These are phyloP conservation scores for Drechslera avenae DNA, from an alignment of 2,329 filamentous ascomycete genomes.

Conservation along the genomic window DNA sequence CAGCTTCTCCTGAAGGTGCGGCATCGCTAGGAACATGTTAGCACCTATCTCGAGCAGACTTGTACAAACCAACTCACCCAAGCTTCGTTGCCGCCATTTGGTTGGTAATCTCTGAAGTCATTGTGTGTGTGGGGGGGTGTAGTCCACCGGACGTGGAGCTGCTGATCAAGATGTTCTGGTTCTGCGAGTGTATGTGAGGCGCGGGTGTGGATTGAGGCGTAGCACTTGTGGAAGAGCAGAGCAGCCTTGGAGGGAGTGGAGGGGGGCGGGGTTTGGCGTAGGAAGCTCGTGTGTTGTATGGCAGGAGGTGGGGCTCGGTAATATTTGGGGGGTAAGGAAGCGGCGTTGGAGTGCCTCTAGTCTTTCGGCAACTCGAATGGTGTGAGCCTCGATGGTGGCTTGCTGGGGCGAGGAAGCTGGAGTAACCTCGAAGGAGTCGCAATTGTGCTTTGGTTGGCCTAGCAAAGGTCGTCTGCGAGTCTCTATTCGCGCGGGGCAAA, in stretches of 20 bases:
- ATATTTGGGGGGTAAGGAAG: conserved; percentile 6
- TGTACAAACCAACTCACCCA: conserved; percentile 44
- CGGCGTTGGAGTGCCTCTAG: conserved; percentile 13
- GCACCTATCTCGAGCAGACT: conserved; percentile 1
- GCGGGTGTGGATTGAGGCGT: conserved; percentile 20
- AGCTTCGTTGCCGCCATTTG: conserved; percentile 62
- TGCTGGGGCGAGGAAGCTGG: conserved; percentile 18
- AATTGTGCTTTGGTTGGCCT: conserved; percentile 17
- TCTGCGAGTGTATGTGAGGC: conserved; percentile 9
- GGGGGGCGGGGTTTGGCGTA: conserved; percentile 15
- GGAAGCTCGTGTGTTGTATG: conserved; percentile 20
- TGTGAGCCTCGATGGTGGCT: conserved; percentile 3
- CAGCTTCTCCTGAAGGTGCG: conserved; percentile 57
- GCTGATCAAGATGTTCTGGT: conserved; percentile 21
- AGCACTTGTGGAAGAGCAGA: conserved; percentile 25
- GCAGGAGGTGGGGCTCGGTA: conserved; percentile 19
- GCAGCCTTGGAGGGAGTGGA: conserved; percentile 26
- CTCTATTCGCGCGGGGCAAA: conserved; percentile 16
- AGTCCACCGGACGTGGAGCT: conserved; percentile 32
- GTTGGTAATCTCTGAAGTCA: conserved; percentile 59
- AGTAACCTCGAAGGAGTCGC: conserved; percentile 12
- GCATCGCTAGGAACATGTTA: conserved; percentile 50
- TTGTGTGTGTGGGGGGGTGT: conserved; percentile 38
- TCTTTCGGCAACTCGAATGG: conserved; percentile 19
- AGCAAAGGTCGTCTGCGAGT: conserved; percentile 14